phyloP scores from a whole-genome alignment of 1,139 yeast genomes.

The Groenewaldozyma auringiensis region DNA sequence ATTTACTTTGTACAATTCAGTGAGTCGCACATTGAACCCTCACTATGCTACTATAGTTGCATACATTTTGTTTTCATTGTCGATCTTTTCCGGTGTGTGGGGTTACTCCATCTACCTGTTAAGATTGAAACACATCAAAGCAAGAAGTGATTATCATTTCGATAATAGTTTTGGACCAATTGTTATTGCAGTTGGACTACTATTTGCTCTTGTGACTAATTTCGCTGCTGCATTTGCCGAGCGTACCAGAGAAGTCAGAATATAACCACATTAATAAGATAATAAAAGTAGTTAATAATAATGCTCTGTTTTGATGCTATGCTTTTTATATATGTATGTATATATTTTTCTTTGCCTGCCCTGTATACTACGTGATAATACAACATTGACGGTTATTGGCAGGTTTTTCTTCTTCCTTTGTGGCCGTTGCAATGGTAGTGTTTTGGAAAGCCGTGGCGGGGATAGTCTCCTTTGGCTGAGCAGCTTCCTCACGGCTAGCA shows the following conservation, averaged over 20 bases:
- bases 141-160: constrained; percentile 77
- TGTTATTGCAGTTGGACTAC: constrained; percentile 62
- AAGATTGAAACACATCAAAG: constrained; percentile 66
- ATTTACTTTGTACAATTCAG: constrained; percentile 75
- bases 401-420: neutral
- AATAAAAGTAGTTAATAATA: neutral
- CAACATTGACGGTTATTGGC: constrained; percentile 2
- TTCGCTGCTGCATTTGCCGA: constrained; percentile 32
- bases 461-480: constrained; percentile 1
- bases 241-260: constrained; percentile 5
- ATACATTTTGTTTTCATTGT: constrained; percentile 68
- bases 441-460: neutral
- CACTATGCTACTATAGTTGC: constrained; percentile 48
- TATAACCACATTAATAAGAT: neutral
- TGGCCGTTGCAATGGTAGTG: neutral
- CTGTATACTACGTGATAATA: constrained; percentile 3
- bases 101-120: constrained; percentile 70
- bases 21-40: constrained; percentile 46
- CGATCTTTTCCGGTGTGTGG: constrained; percentile 82
- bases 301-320: neutral
- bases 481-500: constrained; percentile 14
- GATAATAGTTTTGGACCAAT: constrained; percentile 89
- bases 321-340: neutral
- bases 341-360: neutral
- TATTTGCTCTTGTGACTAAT: constrained; percentile 60